Evolutionary conservation across 1,284 basidiomycete genomes (phyloP).

Genomic region (Malassezia dermatis): DNA sequence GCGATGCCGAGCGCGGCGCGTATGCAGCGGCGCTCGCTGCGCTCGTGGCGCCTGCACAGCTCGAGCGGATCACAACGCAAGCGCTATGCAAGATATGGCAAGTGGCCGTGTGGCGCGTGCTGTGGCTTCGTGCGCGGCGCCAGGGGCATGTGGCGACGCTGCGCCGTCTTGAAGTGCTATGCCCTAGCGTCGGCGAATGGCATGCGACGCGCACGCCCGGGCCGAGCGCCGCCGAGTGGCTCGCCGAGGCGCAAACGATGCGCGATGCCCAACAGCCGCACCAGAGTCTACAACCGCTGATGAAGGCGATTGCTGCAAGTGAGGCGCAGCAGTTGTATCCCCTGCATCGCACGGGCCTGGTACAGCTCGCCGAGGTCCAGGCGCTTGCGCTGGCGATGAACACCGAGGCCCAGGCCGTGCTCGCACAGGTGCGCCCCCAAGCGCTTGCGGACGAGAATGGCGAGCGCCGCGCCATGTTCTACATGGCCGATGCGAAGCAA

Average conservation of each 20-base stretch:
- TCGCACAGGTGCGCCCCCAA: slow-evolving; percentile 10
- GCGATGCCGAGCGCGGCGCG: slow-evolving; percentile 1
- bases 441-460: slow-evolving; percentile 13
- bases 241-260: slow-evolving; percentile 3
- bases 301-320: slow-evolving; percentile 2
- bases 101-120: slow-evolving; percentile 2
- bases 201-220: background rate
- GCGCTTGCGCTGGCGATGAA: background rate
- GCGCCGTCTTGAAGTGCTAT: background rate
- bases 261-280: slow-evolving; percentile 7
- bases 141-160: slow-evolving; percentile 7
- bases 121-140: slow-evolving; percentile 7
- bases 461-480: slow-evolving; percentile 7
- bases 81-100: slow-evolving; percentile 2
- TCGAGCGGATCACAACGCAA: background rate
- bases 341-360: slow-evolving; percentile 7
- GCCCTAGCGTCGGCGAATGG: slow-evolving; percentile 1
- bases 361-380: slow-evolving; percentile 8
- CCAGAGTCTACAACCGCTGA: slow-evolving; percentile 3
- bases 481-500: background rate
- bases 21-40: slow-evolving; percentile 2
- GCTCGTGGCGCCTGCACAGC: background rate
- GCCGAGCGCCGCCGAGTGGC: background rate
- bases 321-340: slow-evolving; percentile 12
- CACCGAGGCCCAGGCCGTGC: slow-evolving; percentile 2